Evolutionary conservation across 2,329 filamentous ascomycete species (phyloP), one percentile per base, ranked within the genome.

Genomic region (Colletotrichum neosansevieriae): DNA sequence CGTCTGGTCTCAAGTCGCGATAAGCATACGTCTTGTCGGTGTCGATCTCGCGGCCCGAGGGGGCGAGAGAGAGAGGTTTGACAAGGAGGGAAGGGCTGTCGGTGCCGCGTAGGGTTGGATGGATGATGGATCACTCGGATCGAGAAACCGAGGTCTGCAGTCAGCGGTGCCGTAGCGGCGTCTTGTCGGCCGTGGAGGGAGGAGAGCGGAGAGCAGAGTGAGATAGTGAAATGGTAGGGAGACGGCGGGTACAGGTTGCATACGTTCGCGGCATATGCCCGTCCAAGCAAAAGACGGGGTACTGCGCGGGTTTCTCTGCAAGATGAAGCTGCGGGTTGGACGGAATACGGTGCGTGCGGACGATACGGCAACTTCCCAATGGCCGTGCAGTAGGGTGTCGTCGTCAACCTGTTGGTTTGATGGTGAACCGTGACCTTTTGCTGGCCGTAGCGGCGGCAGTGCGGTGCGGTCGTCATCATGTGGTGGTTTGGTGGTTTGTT

Each of bases 1-100:
- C 66, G 49, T 67, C 49, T 61, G 50, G 62, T 69, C 49, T 69
- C 56, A 58, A 63, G 29, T 61, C 38, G 40, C 53, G 61, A 58
- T 67, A 67, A 69, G 66, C 66, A 69, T 69, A 56, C 60, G 65
- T 53, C 47, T 56, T 29, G 59, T 68, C 53, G 61, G 32, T 12
- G 65, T 68, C 65, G 45, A 64, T 64, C 65, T 68, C 53, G 21
- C 34, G 40, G 19, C 53, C 38, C n/a, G 53, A 50, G 42, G 13
- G 11, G 36, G 11, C 6, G 36, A 38, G 11, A 15, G 36, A 6
- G 12, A n/a, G n/a, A 51, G 24, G 24, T 51, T 40, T 67, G 40
- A 21, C 42, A 21, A 57, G 44, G 60, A 67, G 45, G 40, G 58
- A 19, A 58, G 54, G 19, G 29, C 19, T 44, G 45, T 38, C 57